A percentile compares a stretch with the other conserved stretches of the same genome.
Conservation (phyloP, 2,329 filamentous ascomycete genomes). For the Ceratocystis albifundus region DNA sequence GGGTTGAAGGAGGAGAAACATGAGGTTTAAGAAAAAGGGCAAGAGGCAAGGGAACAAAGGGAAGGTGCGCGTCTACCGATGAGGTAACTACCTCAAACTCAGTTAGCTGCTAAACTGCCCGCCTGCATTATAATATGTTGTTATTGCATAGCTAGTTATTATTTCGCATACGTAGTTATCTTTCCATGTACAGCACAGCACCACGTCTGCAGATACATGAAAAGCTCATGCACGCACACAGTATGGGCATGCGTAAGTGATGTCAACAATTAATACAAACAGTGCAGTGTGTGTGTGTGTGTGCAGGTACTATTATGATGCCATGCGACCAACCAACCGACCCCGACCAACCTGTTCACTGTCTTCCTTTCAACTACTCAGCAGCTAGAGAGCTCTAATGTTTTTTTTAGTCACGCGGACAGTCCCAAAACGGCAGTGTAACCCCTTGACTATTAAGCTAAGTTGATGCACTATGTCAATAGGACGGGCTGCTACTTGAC, state of each 20-base stretch:
- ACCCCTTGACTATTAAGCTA: not conserved
- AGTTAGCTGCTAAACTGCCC: not conserved
- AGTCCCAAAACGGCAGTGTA: not conserved
- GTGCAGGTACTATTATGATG: too few relatives aligned
- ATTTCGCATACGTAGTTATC: not conserved
- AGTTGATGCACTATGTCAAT: not conserved
- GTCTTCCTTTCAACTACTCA: too few relatives aligned
- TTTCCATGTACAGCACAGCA: too few relatives aligned
- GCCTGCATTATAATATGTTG: not conserved
- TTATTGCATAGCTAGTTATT: not conserved
- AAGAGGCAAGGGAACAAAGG: conserved; percentile 10
- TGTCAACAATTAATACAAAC: too few relatives aligned
- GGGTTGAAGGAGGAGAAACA: not conserved
- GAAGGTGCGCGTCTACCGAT: conserved; percentile 10
- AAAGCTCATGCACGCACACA: too few relatives aligned
- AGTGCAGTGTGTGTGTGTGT: too few relatives aligned
- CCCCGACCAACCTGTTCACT: too few relatives aligned
- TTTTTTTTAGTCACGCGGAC: conserved; percentile 1
- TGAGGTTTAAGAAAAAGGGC: not conserved
- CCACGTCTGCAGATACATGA: too few relatives aligned
- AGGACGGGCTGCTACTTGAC: not conserved
- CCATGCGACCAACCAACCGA: too few relatives aligned
- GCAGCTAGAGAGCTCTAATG: too few relatives aligned
- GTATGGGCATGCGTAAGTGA: too few relatives aligned
- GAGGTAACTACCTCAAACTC: not conserved